Evolutionary conservation across 2,329 filamentous ascomycete species (phyloP).

Genomic region (Ambrosiella xylebori): DNA sequence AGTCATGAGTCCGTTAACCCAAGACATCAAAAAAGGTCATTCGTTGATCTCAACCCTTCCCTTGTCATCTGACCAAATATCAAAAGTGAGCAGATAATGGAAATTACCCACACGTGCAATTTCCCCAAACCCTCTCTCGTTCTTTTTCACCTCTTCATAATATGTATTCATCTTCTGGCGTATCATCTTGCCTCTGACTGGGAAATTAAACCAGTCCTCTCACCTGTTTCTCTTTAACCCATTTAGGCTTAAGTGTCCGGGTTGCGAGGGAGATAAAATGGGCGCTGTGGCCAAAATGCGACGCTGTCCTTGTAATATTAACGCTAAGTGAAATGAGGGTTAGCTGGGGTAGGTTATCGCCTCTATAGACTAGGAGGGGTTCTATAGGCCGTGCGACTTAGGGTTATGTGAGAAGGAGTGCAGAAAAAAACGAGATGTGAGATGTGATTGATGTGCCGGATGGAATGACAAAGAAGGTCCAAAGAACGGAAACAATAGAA

Average conservation of each 20-base stretch:
- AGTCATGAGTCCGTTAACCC: not conserved
- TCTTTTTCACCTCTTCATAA: not conserved
- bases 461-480: not conserved
- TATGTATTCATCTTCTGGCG: not conserved
- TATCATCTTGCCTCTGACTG: not conserved
- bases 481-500: too few species aligned
- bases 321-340: not conserved
- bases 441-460: not conserved
- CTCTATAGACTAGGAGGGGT: not conserved
- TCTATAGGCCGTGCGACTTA: not conserved
- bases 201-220: not conserved
- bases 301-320: not conserved
- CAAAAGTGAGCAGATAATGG: not conserved
- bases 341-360: not conserved
- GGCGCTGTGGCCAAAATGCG: not conserved
- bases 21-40: not conserved
- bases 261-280: slow-evolving; percentile 9
- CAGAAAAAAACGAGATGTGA: not conserved
- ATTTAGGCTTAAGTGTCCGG: slow-evolving; percentile 9
- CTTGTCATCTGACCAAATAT: not conserved
- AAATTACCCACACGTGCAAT: not conserved
- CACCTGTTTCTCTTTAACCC: slow-evolving; percentile 7
- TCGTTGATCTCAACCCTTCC: not conserved
- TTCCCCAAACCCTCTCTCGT: not conserved
- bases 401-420: not conserved